Base-by-base conservation (phyloP, 148 eudicot genomes). In the Chenopodium berlandieri region DNA sequence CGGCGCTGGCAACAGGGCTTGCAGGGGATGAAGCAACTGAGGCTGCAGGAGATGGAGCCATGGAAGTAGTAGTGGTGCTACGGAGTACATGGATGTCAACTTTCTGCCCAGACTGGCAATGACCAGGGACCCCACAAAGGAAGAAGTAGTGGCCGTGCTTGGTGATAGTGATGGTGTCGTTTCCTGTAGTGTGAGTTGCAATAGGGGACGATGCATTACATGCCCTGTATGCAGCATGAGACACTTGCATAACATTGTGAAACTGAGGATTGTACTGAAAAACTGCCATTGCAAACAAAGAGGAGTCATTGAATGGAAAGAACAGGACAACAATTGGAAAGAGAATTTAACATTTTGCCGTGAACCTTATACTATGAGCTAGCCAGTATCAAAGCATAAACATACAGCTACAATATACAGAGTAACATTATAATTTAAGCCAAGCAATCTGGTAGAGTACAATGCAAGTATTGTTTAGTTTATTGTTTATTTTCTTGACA, bases 181-280 rank as follows among this genome's bases (percentile, higher is more conserved):
- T 95, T 22, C 97, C 98, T 1, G 91, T 84, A 9, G 97, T 90
- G 86, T 92, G 88, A 60, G 96, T 92, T 3, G 93, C 86, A 13
- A 95, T 92, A 1, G 98, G 97, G 22, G 89, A 84, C 3, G 97
- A 90, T 0, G 87, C 89, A 72, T 93, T 91, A 87, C 98, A 95
- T 4, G 91, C 67, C 83, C 80, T 78, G 88, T 85, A 95, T n/a
- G 87, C 92, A 0, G 76, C 56, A 77, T 93, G 97, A 58, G 44
- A 87, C 22, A 95, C 97, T 93, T 92, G 98, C 97, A 95, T 90
- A 71, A 95, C 98, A 58, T 95, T 93, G 92, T 95, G 98, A 75
- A 92, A 93, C 60, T 93, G 94, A 6, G 93, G 90, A 25, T 80
- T 87, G 92, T 95, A 95, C 68, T 86, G 75, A 75, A 95, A 95